phyloP scores from a whole-genome alignment of 2,329 filamentous ascomycete genomes.

The Chaetomiaceae sp. region DNA sequence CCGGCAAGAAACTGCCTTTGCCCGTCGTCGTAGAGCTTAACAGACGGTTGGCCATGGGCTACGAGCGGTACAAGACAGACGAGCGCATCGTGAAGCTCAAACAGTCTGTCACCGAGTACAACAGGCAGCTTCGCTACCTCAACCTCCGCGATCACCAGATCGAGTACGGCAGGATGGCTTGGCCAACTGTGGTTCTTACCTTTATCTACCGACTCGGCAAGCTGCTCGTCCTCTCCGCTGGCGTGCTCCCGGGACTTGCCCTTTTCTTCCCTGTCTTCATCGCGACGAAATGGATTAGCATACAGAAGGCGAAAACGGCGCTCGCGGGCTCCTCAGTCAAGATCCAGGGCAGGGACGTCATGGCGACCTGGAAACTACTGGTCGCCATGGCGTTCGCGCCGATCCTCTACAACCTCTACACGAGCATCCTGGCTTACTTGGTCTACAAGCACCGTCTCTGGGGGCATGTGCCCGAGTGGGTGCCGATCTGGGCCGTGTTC shows the following conservation, averaged over 20 bases:
- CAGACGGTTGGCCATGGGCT: constrained; percentile 81
- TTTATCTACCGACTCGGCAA: constrained; percentile 77
- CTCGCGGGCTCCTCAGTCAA: constrained; percentile 83
- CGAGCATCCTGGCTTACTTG: constrained; percentile 65
- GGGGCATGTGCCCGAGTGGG: constrained; percentile 72
- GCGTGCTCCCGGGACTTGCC: constrained; percentile 77
- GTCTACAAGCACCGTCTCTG: constrained; percentile 75
- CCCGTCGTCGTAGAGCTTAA: constrained; percentile 93
- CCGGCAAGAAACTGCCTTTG: constrained; percentile 85
- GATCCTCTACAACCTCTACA: constrained; percentile 76
- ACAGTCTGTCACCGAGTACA: constrained; percentile 74
- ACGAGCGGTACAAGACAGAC: constrained; percentile 87
- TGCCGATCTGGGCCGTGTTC: constrained; percentile 73
- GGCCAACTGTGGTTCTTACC: constrained; percentile 66
- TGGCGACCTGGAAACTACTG: constrained; percentile 89
- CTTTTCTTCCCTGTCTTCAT: constrained; percentile 88
- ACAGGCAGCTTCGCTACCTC: constrained; percentile 75
- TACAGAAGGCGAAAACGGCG: constrained; percentile 74
- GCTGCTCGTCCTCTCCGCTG: constrained; percentile 67
- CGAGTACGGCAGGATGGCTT: constrained; percentile 79
- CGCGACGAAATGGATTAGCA: constrained; percentile 74
- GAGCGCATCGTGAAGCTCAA: constrained; percentile 72
- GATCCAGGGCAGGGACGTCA: constrained; percentile 79
- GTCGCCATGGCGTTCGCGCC: constrained; percentile 82
- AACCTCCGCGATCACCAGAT: constrained; percentile 92